Base-by-base conservation (phyloP, 192 early-diverging fungal genomes). In the Entomortierella parvispora region DNA sequence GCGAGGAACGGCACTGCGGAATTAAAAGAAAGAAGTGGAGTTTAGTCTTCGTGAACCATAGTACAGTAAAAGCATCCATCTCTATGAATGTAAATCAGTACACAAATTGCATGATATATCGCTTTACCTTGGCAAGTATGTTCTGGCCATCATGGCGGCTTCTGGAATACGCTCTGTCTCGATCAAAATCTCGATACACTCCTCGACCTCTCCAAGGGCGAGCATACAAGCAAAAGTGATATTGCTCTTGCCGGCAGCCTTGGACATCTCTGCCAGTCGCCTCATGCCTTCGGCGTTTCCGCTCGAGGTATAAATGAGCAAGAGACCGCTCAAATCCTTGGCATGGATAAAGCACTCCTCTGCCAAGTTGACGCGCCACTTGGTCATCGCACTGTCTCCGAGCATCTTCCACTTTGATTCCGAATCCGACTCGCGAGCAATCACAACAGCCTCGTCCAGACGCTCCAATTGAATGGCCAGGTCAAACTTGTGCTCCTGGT, bases 401-500 rank as follows among this genome's bases (percentile, higher is more conserved):
- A 99, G 86, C 3, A 87, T 84, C 82, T 93, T 94, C 98, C 98
- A 99, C 68, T 97, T 98, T 66, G 93, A 86, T 68, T 96, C 96
- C 25, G 86, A 89, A 25, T 94, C 91, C 28, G 89, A 82, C 65
- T 92, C 85, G 46, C 91, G 85, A 31, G 98, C 98, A 82, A 99
- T 96, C 28, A 88, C 85, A 46, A 89, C 88, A 7, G 98, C 98
- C 31, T 90, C 84, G 56, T 96, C 92, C 31, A 99, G 86, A 61
- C 90, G 86, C 52, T 89, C 88, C 50, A 99, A 80, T 72, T 94
- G 92, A 60, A 99, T 88, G 0, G 98, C 96, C 33, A 99, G 83
- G 26, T 99, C 97, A 70, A 99, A 99, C 67, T 88, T 88, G 86
- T 99, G 98, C 70, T 98, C 97, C 18, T 90, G 82, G 71, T 99